Evolutionary conservation across 371 early-diverging fungal species (phyloP).

Genomic region (Lichtheimia ramosa): DNA sequence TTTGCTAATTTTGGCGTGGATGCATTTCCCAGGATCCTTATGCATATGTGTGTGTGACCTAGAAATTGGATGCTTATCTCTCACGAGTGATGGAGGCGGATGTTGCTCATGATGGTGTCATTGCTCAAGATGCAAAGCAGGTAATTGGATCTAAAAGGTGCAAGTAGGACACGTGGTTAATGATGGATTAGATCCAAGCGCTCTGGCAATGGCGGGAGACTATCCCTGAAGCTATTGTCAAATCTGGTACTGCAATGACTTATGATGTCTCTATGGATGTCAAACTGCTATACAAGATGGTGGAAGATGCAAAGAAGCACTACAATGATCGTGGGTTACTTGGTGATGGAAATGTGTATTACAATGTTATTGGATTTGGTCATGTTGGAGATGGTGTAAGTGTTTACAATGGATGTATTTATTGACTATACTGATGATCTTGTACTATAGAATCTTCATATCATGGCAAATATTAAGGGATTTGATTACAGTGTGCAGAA

Average conservation of each 20-base stretch:
- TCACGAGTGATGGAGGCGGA: constrained; percentile 51
- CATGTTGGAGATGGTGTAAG: constrained; percentile 65
- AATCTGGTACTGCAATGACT: constrained; percentile 70
- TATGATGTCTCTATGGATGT: constrained; percentile 78
- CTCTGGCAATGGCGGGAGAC: constrained; percentile 80
- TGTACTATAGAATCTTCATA: constrained; percentile 65
- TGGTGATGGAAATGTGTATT: constrained; percentile 43
- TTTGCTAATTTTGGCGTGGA: too few species aligned
- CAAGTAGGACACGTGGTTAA: background rate
- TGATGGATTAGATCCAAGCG: constrained; percentile 22
- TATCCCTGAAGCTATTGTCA: constrained; percentile 74
- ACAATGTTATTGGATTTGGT: constrained; percentile 70
- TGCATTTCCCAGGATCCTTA: too few species aligned
- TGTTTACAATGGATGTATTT: background rate
- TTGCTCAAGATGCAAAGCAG: constrained; percentile 72
- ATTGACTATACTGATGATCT: background rate
- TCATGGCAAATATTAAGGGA: constrained; percentile 70
- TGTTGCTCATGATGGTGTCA: constrained; percentile 68
- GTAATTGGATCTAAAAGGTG: constrained; percentile 2
- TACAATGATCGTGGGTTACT: constrained; percentile 46
- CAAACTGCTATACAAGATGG: constrained; percentile 63
- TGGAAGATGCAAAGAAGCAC: constrained; percentile 55
- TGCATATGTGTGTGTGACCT: background rate
- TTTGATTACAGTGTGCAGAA: constrained; percentile 30
- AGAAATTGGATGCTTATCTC: constrained; percentile 64